phyloP scores from a whole-genome alignment of 768 basidiomycete genomes.

The Pulveroboletus frians region DNA sequence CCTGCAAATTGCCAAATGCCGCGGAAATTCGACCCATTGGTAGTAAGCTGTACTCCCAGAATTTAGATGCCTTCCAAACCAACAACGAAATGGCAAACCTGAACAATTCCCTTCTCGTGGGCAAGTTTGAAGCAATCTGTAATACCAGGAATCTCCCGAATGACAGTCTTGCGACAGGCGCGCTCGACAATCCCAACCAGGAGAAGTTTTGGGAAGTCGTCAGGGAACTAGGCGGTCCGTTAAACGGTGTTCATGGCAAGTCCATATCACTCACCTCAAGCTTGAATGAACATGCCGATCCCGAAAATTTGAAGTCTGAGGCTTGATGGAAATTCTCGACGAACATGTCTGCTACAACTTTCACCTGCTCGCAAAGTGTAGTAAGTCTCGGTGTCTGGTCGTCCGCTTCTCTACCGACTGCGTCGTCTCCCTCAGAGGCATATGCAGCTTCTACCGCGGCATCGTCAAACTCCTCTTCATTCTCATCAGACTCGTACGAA shows the following conservation, averaged over 20 bases:
- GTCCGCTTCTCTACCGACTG: slow-evolving; percentile 27
- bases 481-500: slow-evolving; percentile 62
- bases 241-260: background rate
- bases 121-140: slow-evolving; percentile 69
- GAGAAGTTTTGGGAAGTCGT: slow-evolving; percentile 87
- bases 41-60: slow-evolving; percentile 51
- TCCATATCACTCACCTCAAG: slow-evolving; percentile 62
- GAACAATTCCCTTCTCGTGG: slow-evolving; percentile 48
- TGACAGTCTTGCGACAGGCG: slow-evolving; percentile 74
- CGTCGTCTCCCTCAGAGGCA: slow-evolving; percentile 44
- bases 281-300: slow-evolving; percentile 65
- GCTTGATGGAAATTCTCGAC: slow-evolving; percentile 56
- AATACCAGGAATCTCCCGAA: slow-evolving; percentile 89
- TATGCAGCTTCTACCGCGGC: slow-evolving; percentile 60
- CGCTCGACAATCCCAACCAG: slow-evolving; percentile 91
- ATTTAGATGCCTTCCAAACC: background rate
- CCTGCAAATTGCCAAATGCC: slow-evolving; percentile 81
- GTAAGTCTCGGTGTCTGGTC: slow-evolving; percentile 16
- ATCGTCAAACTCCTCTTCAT: slow-evolving; percentile 44
- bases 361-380: slow-evolving; percentile 39
- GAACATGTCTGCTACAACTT: slow-evolving; percentile 47
- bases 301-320: slow-evolving; percentile 67
- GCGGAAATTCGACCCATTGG: slow-evolving; percentile 90
- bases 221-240: slow-evolving; percentile 58
- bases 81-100: slow-evolving; percentile 31